Percentiles rank a stretch among this genome's conserved stretches.
These are phyloP conservation scores for Rhododendron mucronatum DNA, from an alignment of 148 eudicot species.

Conservation along the genomic window DNA sequence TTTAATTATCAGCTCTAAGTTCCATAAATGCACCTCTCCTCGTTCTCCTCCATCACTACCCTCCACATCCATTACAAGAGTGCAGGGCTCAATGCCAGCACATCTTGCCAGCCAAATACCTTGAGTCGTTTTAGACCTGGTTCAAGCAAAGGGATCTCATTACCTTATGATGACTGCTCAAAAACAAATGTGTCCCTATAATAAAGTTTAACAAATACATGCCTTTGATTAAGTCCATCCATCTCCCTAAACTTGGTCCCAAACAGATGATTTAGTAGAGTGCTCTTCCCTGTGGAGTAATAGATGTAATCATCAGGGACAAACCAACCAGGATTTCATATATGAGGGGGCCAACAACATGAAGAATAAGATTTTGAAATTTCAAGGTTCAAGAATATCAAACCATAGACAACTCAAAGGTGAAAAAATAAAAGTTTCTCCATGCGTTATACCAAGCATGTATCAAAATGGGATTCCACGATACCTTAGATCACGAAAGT, in stretches of 20 bases:
- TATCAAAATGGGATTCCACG: too few species aligned
- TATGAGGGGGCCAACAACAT: too few species aligned
- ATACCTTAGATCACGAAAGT: too few species aligned
- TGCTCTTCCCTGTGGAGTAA: conserved; percentile 74
- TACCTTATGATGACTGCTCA: neutral
- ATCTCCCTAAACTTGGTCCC: conserved; percentile 87
- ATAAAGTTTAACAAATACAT: conserved; percentile 17
- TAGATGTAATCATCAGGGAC: neutral
- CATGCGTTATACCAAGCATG: too few species aligned
- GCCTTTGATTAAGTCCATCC: conserved; percentile 97
- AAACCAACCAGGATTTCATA: too few species aligned
- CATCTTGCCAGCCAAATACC: conserved; percentile 95
- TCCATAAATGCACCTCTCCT: conserved; percentile 62
- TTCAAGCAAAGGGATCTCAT: too few species aligned
- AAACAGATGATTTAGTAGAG: conserved; percentile 74
- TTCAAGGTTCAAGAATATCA: neutral
- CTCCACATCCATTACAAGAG: conserved; percentile 98
- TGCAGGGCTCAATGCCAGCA: conserved; percentile 87
- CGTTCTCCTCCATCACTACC: conserved; percentile 99
- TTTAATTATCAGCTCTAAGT: neutral
- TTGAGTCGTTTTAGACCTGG: conserved; percentile 32
- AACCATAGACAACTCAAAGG: too few species aligned
- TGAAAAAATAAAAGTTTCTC: too few species aligned
- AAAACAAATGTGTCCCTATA: neutral
- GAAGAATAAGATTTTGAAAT: too few species aligned